Base-by-base conservation (phyloP, 768 basidiomycete genomes). In the Boletus speciosus region DNA sequence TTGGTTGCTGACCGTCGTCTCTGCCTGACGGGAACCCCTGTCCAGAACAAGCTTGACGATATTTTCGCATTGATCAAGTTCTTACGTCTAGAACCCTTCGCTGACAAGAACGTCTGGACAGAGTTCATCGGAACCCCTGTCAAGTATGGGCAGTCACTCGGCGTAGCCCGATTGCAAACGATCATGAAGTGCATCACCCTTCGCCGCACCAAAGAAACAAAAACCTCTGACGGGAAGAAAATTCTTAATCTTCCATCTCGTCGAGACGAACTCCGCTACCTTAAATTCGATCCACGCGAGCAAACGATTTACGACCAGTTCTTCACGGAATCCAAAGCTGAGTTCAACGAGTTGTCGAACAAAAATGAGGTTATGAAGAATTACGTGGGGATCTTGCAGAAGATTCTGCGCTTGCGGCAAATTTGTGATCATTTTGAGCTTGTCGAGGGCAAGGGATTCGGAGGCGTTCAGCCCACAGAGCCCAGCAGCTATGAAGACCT, bases 21-120 rank as follows among this genome's bases (percentile, higher is more conserved):
- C 40, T 95, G 93, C 70, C 77, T 99, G 38, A 95, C 95, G n/a
- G 97, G 97, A 52, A 99, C 97, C 8, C 97, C 97, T 1, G 93
- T 99, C 36, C 97, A 99, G 75, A 99, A 99, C 78, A 97, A 96
- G 72, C 82, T 98, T 49, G 97, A 98, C 73, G 97, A 99, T 66
- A 88, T 99, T 47, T 98, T 88, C 71, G 97, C 97, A 5, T 78
- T 99, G 54, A 85, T 99, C 78, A 97, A 97, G 72, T 98, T 99
- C 74, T 74, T 99, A 51, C 88, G 94, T 21, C 71, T 98, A 62
- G 81, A 85, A 23, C 97, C 97, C 1, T 87, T 98, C 61, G 90
- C 97, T 65, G 93, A 98, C 70, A 95, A 95, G 73, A 84, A 83
- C 51, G 72, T 86, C 12, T 99, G 97, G 94, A 93, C 88, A 23